Conservation (phyloP, 805 yeast species). For the Candida coleopterorum region DNA sequence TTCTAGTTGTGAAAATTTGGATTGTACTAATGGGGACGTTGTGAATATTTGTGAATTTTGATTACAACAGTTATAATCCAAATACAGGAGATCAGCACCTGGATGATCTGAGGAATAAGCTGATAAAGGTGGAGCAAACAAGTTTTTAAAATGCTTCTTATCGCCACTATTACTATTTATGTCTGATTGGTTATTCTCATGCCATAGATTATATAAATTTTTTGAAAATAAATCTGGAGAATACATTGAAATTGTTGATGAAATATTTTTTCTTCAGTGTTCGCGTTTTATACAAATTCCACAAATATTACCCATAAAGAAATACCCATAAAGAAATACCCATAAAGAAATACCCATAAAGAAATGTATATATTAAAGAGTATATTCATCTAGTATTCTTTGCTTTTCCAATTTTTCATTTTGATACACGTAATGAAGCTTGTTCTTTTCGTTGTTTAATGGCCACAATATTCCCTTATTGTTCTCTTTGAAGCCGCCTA, state of each 20-base stretch:
- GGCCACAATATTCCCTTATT: constrained; percentile 28
- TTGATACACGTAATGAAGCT: constrained; percentile 7
- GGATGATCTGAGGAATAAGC: constrained; percentile 48
- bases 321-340: too few relatives aligned
- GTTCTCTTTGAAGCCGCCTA: constrained; percentile 37
- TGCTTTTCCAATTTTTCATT: constrained; percentile 21
- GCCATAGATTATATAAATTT: constrained; percentile 45
- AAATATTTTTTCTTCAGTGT: background rate
- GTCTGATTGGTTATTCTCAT: constrained; percentile 2
- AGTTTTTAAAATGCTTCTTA: constrained; percentile 12
- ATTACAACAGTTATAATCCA: constrained; percentile 11
- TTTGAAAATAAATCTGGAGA: constrained; percentile 43
- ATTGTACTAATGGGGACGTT: constrained; percentile 16
- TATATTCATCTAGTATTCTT: constrained; percentile 39
- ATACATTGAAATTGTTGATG: constrained; percentile 30
- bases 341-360: too few relatives aligned
- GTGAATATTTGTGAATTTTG: constrained; percentile 8
- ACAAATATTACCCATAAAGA: too few relatives aligned
- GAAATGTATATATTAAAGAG: constrained; percentile 21
- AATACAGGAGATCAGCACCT: constrained; percentile 18
- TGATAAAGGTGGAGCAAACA: constrained; percentile 49
- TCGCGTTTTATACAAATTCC: background rate
- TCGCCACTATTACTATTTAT: background rate
- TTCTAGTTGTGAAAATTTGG: constrained; percentile 20
- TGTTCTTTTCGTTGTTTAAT: constrained; percentile 8